Evolutionary conservation across 2,329 filamentous ascomycete species (phyloP).

Genomic region (Elsinoe batatas): DNA sequence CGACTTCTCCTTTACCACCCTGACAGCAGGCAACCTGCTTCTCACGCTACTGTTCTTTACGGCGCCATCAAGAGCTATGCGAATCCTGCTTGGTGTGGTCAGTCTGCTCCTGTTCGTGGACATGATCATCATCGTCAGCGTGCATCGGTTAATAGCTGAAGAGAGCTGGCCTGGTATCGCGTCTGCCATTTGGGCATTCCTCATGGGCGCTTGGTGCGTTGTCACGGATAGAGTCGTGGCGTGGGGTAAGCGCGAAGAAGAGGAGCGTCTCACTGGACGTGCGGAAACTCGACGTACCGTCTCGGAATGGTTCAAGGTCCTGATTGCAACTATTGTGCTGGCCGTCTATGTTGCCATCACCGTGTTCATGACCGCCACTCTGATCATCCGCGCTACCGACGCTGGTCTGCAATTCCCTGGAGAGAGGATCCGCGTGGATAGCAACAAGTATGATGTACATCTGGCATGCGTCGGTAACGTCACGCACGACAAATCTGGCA

Average conservation of each 20-base stretch:
- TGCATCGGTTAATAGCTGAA: slow-evolving; percentile 64
- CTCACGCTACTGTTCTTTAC: slow-evolving; percentile 79
- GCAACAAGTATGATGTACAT: slow-evolving; percentile 76
- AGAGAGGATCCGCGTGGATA: slow-evolving; percentile 68
- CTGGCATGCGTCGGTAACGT: slow-evolving; percentile 71
- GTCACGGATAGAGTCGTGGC: slow-evolving; percentile 70
- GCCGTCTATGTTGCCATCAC: slow-evolving; percentile 57
- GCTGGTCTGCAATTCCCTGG: slow-evolving; percentile 64
- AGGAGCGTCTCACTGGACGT: slow-evolving; percentile 82
- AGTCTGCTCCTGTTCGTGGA: slow-evolving; percentile 60
- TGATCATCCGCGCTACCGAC: slow-evolving; percentile 73
- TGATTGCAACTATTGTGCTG: slow-evolving; percentile 63
- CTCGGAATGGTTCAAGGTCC: slow-evolving; percentile 72
- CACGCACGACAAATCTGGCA: slow-evolving; percentile 45
- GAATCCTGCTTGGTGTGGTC: slow-evolving; percentile 61
- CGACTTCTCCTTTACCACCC: slow-evolving; percentile 70
- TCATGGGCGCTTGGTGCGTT: slow-evolving; percentile 72
- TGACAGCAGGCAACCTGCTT: slow-evolving; percentile 66
- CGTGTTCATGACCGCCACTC: slow-evolving; percentile 66
- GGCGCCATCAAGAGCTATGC: slow-evolving; percentile 68
- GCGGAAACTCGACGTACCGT: slow-evolving; percentile 75
- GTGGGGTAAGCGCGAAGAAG: slow-evolving; percentile 88
- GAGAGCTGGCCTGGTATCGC: slow-evolving; percentile 88
- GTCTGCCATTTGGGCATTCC: slow-evolving; percentile 70
- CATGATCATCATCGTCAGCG: slow-evolving; percentile 67